Percentiles rank a stretch among this genome's conserved stretches.
These are phyloP conservation scores for Scenedesmus sp. DNA, from an alignment of 163 green algal genomes.

Conservation along the genomic window DNA sequence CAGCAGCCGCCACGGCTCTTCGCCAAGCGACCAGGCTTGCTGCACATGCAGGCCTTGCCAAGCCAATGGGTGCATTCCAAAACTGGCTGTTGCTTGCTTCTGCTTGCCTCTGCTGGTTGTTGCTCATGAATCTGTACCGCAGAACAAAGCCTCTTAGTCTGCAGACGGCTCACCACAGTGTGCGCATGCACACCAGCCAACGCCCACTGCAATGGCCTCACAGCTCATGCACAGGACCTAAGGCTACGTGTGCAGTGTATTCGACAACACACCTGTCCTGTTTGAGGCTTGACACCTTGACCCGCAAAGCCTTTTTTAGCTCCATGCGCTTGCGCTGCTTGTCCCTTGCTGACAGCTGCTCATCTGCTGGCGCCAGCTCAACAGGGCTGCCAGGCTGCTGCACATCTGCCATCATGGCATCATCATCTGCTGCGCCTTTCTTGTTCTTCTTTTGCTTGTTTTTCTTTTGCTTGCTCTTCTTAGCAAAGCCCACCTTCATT, in stretches of 20 bases:
- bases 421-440: neutral
- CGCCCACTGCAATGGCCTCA: too few relatives aligned
- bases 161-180: too few relatives aligned
- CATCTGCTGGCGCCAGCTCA: neutral
- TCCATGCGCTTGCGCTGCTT: conserved; percentile 45
- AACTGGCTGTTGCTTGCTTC: neutral
- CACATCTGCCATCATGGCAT: conserved; percentile 35
- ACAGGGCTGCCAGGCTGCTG: neutral
- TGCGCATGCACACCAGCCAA: neutral
- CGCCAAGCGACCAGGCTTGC: too few relatives aligned
- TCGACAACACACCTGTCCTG: conserved; percentile 1
- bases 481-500: conserved; percentile 41
- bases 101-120: neutral
- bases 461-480: conserved; percentile 34
- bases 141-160: too few relatives aligned
- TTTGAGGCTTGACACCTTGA: conserved; percentile 39
- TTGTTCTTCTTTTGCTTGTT: conserved; percentile 40
- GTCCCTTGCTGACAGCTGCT: conserved; percentile 19
- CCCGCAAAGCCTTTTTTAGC: conserved; percentile 44
- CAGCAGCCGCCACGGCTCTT: too few relatives aligned
- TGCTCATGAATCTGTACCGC: too few relatives aligned
- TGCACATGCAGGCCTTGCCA: too few relatives aligned
- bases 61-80: too few relatives aligned
- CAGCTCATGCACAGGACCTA: too few relatives aligned
- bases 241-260: too few relatives aligned